Evolutionary conservation across 2,329 filamentous ascomycete genomes (phyloP), one percentile per base, ranked within the genome.

Genomic region (Cladosporium sp.): DNA sequence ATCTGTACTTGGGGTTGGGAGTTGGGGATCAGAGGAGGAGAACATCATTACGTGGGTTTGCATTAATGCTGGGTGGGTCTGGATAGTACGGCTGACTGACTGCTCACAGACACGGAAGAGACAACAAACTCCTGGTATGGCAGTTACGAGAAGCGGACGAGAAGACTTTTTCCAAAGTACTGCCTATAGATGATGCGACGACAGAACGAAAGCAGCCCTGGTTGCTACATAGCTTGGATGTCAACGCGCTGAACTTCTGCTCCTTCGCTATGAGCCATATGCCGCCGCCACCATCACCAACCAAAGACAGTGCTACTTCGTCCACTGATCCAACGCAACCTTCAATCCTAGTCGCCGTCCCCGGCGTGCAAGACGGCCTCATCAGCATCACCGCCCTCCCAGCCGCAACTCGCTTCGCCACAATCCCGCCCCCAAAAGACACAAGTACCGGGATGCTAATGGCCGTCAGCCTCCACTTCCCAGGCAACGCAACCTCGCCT

Each of bases 181-280:
- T 96, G 14, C 94, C 94, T 0, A 85, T 94, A 36, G 92, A 96
- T 68, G 57, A 80, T 76, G 1, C 77, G 76, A 32, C 79, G 77
- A 55, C 77, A 77, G 59, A 85, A 80, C 69, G 75, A 34, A 86
- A 84, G 21, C 85, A 89, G 72, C 95, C 95, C 34, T 96, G 92
- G 92, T 81, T 97, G n/a, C 78, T 97, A 26, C 87, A 97, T 78
- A 86, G 91, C 4, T 81, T 99, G 5, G 84, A 91, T 5, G 92
- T 98, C 52, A 97, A 97, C 74, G 92, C 94, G 1, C 86, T 98
- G 80, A 99, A 98, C 75, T 99, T 98, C 76, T 99, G 95, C 76
- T 86, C 90, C 1, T 97, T 97, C 76, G 85, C 90, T 2, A 84
- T 85, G 68, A 89, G 89, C 12, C 68, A 68, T 71, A 21, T 38